A percentile compares a stretch with the other conserved stretches of the same genome.
Conservation (phyloP, 768 basidiomycete genomes). For the Paxillus ammoniavirescens region DNA sequence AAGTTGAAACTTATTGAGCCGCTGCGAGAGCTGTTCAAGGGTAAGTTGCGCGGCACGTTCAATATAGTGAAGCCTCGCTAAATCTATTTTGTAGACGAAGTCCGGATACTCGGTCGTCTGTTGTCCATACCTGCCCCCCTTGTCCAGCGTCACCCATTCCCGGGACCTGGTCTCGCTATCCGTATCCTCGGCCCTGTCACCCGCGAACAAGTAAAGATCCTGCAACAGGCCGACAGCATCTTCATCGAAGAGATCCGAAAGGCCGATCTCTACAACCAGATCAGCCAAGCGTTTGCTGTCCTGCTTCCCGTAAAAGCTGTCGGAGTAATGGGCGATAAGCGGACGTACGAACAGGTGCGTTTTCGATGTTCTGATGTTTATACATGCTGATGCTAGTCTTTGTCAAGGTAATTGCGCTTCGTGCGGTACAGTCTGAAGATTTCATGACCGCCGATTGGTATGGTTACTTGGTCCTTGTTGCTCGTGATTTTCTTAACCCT, state of each 20-base stretch:
- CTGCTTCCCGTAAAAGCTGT: conserved; percentile 95
- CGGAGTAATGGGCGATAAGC: conserved; percentile 94
- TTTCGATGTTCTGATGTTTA: not conserved
- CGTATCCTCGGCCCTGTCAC: conserved; percentile 96
- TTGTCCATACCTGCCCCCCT: conserved; percentile 89
- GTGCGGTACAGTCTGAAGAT: conserved; percentile 97
- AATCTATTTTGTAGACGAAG: conserved; percentile 68
- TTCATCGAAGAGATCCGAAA: conserved; percentile 98
- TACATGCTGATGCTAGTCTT: conserved; percentile 7
- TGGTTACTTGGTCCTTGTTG: conserved; percentile 15
- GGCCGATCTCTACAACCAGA: conserved; percentile 89
- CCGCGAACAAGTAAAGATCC: conserved; percentile 85
- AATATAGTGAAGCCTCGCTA: not conserved
- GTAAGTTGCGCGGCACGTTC: conserved; percentile 39
- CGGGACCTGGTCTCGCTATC: conserved; percentile 96
- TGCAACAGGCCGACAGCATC: conserved; percentile 90
- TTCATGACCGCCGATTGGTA: conserved; percentile 99
- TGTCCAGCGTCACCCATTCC: conserved; percentile 97
- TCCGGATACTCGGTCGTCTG: conserved; percentile 87
- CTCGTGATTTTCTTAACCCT: conserved; percentile 26
- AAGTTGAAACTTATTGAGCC: conserved; percentile 98
- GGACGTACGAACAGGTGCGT: conserved; percentile 91
- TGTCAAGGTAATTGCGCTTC: conserved; percentile 80
- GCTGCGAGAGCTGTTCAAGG: conserved; percentile 96
- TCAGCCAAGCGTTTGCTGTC: conserved; percentile 96